Conservation (phyloP, 2,329 filamentous ascomycete species). For the Colletotrichum graminicola region DNA sequence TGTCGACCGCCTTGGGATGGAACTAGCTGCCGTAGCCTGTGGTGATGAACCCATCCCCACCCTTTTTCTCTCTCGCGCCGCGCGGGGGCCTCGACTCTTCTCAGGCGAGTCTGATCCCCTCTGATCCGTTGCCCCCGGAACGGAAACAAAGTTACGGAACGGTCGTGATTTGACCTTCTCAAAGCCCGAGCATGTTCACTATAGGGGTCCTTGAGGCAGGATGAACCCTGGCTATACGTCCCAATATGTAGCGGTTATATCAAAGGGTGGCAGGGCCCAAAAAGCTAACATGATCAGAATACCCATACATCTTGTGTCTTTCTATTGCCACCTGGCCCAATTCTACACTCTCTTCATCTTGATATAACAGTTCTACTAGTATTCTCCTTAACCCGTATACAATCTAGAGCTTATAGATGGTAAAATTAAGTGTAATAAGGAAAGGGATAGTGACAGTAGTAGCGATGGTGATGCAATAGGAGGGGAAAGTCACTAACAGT, state of each 20-base stretch:
- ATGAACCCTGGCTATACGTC: conserved; percentile 16
- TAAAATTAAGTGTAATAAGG: too few relatives aligned
- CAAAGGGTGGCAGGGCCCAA: too few relatives aligned
- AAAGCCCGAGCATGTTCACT: conserved; percentile 12
- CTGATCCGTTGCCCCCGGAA: not conserved
- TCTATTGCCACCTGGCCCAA: too few relatives aligned
- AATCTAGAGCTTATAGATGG: too few relatives aligned
- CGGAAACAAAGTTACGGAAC: conserved; percentile 11
- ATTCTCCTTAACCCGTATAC: too few relatives aligned
- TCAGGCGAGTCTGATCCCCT: not conserved
- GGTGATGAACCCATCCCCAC: not conserved
- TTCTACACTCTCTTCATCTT: too few relatives aligned
- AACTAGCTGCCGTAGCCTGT: not conserved
- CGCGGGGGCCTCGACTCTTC: not conserved
- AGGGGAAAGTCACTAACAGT: too few relatives aligned
- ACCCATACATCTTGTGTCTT: too few relatives aligned
- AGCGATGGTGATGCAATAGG: too few relatives aligned
- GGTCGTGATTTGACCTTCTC: conserved; percentile 8
- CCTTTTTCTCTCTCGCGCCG: not conserved
- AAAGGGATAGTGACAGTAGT: too few relatives aligned
- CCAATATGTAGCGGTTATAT: not conserved
- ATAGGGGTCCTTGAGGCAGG: conserved; percentile 28
- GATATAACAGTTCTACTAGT: too few relatives aligned
- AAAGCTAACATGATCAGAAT: too few relatives aligned
- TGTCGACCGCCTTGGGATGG: not conserved